Evolutionary conservation across 108 stramenopile genomes (phyloP).

Genomic region (Cyclostephanos invisitatus): DNA sequence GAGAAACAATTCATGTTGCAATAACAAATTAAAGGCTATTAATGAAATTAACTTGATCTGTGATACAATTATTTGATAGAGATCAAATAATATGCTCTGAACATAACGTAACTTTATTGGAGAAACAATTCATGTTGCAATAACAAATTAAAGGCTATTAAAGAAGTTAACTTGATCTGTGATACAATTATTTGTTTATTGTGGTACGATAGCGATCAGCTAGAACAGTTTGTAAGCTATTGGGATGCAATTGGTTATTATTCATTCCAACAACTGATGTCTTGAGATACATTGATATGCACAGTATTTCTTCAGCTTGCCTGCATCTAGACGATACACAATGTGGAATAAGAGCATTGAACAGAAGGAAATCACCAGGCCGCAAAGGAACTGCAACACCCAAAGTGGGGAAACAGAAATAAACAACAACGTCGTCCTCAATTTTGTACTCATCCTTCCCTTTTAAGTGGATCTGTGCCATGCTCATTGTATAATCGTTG

Average conservation of each 20-base stretch:
- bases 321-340: slow-evolving; percentile 2
- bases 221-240: neutral
- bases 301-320: neutral
- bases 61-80: too few relatives aligned
- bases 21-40: too few relatives aligned
- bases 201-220: too few relatives aligned
- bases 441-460: neutral
- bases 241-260: neutral
- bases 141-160: neutral
- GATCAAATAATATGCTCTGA: too few relatives aligned
- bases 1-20: too few relatives aligned
- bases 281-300: slow-evolving; percentile 4
- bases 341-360: slow-evolving; percentile 10
- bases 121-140: too few relatives aligned
- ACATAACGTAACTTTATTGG: neutral
- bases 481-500: neutral
- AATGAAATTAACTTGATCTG: too few relatives aligned
- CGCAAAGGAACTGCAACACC: slow-evolving; percentile 6
- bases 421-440: neutral
- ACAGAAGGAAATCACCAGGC: slow-evolving; percentile 5
- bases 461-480: neutral
- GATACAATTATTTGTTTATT: too few relatives aligned
- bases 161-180: neutral
- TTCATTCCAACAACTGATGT: slow-evolving; percentile 7
- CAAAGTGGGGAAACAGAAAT: slow-evolving; percentile 5